Conservation (phyloP, 768 basidiomycete genomes). For the Leccinum barrowsii region DNA sequence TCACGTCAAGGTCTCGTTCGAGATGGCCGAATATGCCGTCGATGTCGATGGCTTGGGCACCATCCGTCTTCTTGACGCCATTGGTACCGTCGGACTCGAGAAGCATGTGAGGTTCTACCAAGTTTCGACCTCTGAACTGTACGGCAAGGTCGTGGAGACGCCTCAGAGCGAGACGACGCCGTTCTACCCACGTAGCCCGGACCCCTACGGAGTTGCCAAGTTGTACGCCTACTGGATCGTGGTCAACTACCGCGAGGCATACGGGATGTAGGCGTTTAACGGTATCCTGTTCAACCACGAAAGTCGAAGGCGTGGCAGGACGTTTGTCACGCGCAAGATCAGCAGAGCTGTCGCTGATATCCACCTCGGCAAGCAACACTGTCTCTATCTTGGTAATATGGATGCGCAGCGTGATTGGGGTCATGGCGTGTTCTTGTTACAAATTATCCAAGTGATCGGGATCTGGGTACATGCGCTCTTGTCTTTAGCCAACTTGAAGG, state of each 20-base stretch:
- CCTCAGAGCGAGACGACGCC: constrained; percentile 95
- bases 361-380: constrained; percentile 79
- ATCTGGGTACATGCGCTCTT: constrained; percentile 4
- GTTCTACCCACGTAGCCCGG: constrained; percentile 94
- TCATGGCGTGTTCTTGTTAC: constrained; percentile 58
- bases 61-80: constrained; percentile 90
- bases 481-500: constrained; percentile 50
- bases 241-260: constrained; percentile 91
- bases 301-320: constrained; percentile 89
- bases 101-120: constrained; percentile 95
- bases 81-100: constrained; percentile 93
- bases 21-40: constrained; percentile 98
- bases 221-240: constrained; percentile 90
- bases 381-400: constrained; percentile 91
- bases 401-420: constrained; percentile 98
- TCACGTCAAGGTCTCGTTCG: constrained; percentile 98
- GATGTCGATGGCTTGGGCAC: constrained; percentile 97
- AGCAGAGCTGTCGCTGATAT: constrained; percentile 92
- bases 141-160: constrained; percentile 94
- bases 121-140: constrained; percentile 95
- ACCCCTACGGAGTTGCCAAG: constrained; percentile 85
- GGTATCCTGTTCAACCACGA: constrained; percentile 99
- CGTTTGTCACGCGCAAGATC: constrained; percentile 96
- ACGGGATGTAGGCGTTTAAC: constrained; percentile 95
- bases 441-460: not conserved